phyloP scores from a whole-genome alignment of 352 stramenopile genomes.

The Pythium monospermum region DNA sequence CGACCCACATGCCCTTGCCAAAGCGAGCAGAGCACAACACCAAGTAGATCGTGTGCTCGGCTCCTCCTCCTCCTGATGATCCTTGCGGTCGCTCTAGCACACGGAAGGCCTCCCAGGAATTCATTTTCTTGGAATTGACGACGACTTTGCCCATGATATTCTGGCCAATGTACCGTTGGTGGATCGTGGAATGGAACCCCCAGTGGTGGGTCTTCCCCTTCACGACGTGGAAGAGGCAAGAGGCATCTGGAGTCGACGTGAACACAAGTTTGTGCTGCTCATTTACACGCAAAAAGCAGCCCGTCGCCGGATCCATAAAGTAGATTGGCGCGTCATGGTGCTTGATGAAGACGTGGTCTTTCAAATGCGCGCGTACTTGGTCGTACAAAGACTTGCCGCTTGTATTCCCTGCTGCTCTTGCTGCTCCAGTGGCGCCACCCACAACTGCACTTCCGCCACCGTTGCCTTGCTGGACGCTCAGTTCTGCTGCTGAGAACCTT shows the following conservation, averaged over 20 bases:
- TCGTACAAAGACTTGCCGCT: conserved; percentile 60
- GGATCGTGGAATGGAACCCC: conserved; percentile 61
- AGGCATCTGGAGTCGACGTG: conserved; percentile 46
- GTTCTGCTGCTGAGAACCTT: neutral
- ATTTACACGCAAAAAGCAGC: conserved; percentile 50
- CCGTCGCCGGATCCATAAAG: conserved; percentile 53
- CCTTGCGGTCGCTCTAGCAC: conserved; percentile 43
- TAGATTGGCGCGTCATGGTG: conserved; percentile 51
- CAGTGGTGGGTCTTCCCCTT: conserved; percentile 76
- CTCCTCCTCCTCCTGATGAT: conserved; percentile 9
- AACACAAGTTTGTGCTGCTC: conserved; percentile 67
- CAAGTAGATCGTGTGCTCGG: conserved; percentile 41
- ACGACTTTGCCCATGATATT: conserved; percentile 67
- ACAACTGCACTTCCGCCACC: neutral
- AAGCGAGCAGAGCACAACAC: conserved; percentile 75
- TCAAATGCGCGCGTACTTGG: conserved; percentile 47
- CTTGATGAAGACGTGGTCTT: conserved; percentile 47
- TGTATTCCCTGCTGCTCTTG: conserved; percentile 19
- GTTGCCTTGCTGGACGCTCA: conserved; percentile 1
- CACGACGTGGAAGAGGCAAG: conserved; percentile 71
- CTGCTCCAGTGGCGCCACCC: conserved; percentile 2
- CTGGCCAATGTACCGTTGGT: conserved; percentile 67
- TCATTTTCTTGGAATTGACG: conserved; percentile 56
- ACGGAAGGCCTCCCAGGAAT: conserved; percentile 69
- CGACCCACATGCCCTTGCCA: conserved; percentile 79